Evolutionary conservation across 139 green algal species (phyloP).

Genomic region (Astrephomene gubernaculifera): DNA sequence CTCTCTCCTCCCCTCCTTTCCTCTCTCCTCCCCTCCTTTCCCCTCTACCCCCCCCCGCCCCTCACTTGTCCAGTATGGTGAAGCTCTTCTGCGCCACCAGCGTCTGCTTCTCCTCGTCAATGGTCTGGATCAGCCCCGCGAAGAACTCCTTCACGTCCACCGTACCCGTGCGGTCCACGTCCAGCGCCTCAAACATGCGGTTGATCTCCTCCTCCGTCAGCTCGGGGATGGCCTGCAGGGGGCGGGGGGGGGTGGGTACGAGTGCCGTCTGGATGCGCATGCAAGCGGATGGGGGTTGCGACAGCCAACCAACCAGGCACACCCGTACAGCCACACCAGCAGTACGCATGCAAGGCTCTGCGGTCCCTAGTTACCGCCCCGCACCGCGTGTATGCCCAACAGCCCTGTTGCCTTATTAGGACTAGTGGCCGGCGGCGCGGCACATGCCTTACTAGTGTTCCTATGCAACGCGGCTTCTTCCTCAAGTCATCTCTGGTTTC

Average conservation of each 20-base stretch:
- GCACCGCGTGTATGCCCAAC: too few relatives aligned
- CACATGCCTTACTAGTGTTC: too few relatives aligned
- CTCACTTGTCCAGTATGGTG: constrained; percentile 43
- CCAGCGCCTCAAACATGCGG: constrained; percentile 64
- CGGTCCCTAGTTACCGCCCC: too few relatives aligned
- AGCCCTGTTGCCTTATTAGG: too few relatives aligned
- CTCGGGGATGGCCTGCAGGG: constrained; percentile 56
- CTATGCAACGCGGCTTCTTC: too few relatives aligned
- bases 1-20: background rate
- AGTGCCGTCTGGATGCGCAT: background rate
- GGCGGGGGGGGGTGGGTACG: background rate
- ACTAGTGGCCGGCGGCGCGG: too few relatives aligned
- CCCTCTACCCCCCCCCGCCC: background rate
- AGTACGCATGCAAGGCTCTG: too few relatives aligned
- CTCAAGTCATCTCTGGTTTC: too few relatives aligned
- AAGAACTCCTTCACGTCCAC: constrained; percentile 72
- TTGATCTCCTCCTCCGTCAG: constrained; percentile 56
- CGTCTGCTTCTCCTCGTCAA: constrained; percentile 50
- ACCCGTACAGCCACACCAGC: background rate
- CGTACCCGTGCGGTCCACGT: constrained; percentile 64
- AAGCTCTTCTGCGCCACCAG: constrained; percentile 49
- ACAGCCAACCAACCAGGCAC: background rate
- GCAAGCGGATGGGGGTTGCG: background rate
- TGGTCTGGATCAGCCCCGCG: constrained; percentile 61
- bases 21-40: background rate